phyloP scores from a whole-genome alignment of 2,329 filamentous ascomycete species.

The Penicillium sp. region DNA sequence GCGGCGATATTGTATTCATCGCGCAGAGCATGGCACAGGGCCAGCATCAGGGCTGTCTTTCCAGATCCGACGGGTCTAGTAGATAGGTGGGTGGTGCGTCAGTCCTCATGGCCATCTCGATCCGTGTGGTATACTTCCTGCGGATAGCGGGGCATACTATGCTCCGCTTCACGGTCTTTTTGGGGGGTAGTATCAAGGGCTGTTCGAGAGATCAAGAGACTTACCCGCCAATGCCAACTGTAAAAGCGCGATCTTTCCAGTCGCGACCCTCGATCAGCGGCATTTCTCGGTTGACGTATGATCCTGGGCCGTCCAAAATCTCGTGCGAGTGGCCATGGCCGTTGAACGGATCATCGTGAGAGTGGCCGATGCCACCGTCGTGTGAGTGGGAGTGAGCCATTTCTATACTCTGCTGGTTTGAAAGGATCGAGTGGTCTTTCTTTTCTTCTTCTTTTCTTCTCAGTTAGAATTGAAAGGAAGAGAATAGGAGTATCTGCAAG shows the following conservation, averaged over 20 bases:
- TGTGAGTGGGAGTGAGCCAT: conserved; percentile 39
- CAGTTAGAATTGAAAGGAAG: conserved; percentile 8
- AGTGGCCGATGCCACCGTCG: conserved; percentile 32
- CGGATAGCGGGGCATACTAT: neutral
- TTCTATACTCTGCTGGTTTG: neutral
- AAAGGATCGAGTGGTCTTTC: neutral
- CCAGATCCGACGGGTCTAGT: conserved; percentile 86
- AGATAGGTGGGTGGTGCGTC: neutral
- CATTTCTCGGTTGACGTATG: conserved; percentile 84
- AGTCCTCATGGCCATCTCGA: neutral
- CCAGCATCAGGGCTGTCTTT: conserved; percentile 95
- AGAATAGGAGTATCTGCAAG: conserved; percentile 2
- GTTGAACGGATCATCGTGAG: conserved; percentile 52
- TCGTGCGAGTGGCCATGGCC: conserved; percentile 91
- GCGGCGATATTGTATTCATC: conserved; percentile 79
- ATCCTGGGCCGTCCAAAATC: conserved; percentile 88
- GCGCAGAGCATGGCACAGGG: conserved; percentile 79
- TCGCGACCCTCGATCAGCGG: conserved; percentile 82
- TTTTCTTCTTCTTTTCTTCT: neutral
- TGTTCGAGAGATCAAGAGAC: conserved; percentile 18
- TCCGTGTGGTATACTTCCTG: neutral
- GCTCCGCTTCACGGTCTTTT: neutral
- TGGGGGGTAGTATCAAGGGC: too few species aligned
- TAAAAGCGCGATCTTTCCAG: conserved; percentile 87
- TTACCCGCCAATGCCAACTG: conserved; percentile 95